phyloP scores from a whole-genome alignment of 306 rosid species.

The Acacia acuminata region DNA sequence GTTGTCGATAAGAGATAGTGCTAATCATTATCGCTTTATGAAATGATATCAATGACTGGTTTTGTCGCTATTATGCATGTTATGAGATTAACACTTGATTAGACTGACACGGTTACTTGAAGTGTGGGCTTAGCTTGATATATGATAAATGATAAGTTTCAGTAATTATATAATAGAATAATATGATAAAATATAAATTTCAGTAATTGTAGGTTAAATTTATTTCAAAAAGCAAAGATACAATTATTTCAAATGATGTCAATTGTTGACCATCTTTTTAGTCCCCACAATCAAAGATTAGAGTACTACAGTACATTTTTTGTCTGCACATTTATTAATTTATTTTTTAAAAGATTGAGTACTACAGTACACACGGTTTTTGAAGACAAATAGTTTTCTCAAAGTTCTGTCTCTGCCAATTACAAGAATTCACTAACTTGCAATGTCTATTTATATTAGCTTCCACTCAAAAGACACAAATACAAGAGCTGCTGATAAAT shows the following conservation, averaged over 20 bases:
- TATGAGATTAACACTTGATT: background rate
- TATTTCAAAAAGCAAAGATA: background rate
- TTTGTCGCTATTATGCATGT: background rate
- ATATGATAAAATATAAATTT: background rate
- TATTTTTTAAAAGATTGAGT: background rate
- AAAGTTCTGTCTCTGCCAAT: slow-evolving; percentile 9
- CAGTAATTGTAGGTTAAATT: background rate
- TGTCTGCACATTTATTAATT: no score
- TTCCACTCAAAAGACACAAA: slow-evolving; percentile 6
- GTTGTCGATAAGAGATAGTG: background rate
- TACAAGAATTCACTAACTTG: slow-evolving; percentile 6
- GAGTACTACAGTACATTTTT: background rate
- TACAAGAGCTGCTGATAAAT: slow-evolving; percentile 26
- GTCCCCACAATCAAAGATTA: background rate
- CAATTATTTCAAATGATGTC: background rate
- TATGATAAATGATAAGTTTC: background rate
- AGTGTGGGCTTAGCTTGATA: background rate
- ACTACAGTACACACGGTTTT: background rate
- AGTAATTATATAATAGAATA: background rate
- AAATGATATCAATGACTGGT: background rate
- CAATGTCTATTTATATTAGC: background rate
- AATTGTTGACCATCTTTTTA: background rate
- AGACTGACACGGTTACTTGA: background rate
- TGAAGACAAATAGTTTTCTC: background rate
- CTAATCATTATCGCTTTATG: background rate